Evolutionary conservation across 805 yeast species (phyloP).

Genomic region (Hanseniaspora lachancei): DNA sequence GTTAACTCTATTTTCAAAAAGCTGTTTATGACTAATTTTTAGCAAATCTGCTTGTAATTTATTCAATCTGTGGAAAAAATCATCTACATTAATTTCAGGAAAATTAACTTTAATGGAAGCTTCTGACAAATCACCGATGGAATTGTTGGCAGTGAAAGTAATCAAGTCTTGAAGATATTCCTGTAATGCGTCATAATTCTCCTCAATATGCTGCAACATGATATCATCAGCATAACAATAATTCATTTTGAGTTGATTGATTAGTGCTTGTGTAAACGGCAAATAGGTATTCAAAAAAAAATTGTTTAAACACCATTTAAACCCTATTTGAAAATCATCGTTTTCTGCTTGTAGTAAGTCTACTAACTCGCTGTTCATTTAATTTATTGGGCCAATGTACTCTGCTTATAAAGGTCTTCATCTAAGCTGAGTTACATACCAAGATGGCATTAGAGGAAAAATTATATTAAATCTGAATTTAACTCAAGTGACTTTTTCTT

Average conservation of each 20-base stretch:
- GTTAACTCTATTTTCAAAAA: neutral
- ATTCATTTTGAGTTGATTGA: neutral
- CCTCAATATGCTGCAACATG: neutral
- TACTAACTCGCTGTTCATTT: slow-evolving; percentile 15
- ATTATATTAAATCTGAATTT: no score
- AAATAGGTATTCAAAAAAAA: neutral
- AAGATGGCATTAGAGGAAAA: no score
- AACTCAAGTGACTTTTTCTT: no score
- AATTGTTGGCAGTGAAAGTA: neutral
- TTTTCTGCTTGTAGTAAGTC: neutral
- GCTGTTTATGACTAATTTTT: neutral
- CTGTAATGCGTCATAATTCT: neutral
- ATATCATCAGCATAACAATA: neutral
- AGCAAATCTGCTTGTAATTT: neutral
- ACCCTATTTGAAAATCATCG: neutral
- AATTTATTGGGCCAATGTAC: no score
- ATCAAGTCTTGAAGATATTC: neutral
- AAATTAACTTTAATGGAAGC: neutral
- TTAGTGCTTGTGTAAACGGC: neutral
- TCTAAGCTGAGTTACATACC: no score
- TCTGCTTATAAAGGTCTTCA: no score
- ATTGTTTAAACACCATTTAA: neutral
- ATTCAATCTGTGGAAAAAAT: neutral
- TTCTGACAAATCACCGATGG: neutral
- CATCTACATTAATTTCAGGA: neutral